Evolutionary conservation across 805 yeast genomes (phyloP), one percentile per base, ranked within the genome.

Genomic region (Schwanniomyces vanrijiae): DNA sequence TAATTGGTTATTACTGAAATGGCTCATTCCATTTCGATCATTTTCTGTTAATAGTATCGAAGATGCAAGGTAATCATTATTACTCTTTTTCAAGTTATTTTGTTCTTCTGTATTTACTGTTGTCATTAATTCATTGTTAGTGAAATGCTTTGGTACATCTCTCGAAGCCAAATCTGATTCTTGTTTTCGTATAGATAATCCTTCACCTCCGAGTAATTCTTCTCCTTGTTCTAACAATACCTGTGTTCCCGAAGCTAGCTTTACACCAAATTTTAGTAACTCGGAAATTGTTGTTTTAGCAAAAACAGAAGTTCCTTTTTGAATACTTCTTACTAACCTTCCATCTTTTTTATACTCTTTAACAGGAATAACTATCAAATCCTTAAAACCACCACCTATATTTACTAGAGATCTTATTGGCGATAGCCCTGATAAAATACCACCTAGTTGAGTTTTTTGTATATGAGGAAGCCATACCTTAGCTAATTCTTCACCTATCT

Each of bases 381-480:
- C 86, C 51, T 81, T 82, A 42, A 91, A 76, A 0, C 96, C 96
- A 2, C 86, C 76, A 0, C 96, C 91, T 22, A 92, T 77, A 49
- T 85, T 82, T 11, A 88, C 84, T 21, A 90, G 69, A 0, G 96
- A 83, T 51, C 85, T 75, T 5, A 92, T 79, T 0, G 97, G 92
- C 0, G 91, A 85, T 22, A 94, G 68, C 0, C 98, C 99, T 0
- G 90, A 81, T 13, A 94, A 65, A 6, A 94, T 84, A 2, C 90
- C 92, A 6, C 83, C 80, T 10, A 94, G 64, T 65, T 92, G 98
- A 26, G 84, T 84, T n/a, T 80, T 75, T 37, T 83, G 82, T 48
- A 92, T 88, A 62, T 90, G 95, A 0, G 97, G 97, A 60, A 84
- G 80, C 96, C 97, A 94, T 6, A 80, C 71, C n/a, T 77, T 80